A percentile compares a stretch with the other conserved stretches of the same genome.
Conservation (phyloP, 768 basidiomycete genomes). For the Trametes coccinea region DNA sequence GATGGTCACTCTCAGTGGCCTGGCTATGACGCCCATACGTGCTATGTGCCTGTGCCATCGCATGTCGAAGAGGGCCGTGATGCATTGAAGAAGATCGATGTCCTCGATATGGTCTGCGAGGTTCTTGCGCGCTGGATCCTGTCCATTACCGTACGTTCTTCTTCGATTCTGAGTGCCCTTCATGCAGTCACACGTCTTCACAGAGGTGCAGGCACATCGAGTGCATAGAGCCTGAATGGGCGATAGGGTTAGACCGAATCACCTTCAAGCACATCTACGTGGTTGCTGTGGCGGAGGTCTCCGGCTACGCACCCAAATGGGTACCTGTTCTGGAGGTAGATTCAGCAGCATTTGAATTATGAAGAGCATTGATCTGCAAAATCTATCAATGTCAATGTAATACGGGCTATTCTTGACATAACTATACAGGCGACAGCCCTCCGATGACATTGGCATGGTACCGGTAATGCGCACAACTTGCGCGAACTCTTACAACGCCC, state of each 20-base stretch:
- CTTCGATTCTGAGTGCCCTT: not conserved
- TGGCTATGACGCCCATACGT: slow-evolving; percentile 13
- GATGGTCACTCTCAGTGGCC: slow-evolving; percentile 10
- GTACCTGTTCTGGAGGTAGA: slow-evolving; percentile 17
- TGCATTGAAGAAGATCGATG: slow-evolving; percentile 6
- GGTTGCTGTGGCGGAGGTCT: slow-evolving; percentile 7
- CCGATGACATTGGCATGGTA: no score
- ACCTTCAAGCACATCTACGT: slow-evolving; percentile 18
- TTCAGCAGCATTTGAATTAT: not conserved
- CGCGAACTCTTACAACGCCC: no score
- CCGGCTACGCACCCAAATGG: slow-evolving; percentile 19
- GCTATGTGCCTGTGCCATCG: slow-evolving; percentile 2
- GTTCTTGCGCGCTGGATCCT: slow-evolving; percentile 12
- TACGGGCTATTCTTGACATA: no score
- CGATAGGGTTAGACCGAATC: slow-evolving; percentile 12
- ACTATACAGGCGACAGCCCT: no score
- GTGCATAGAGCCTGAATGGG: slow-evolving; percentile 11
- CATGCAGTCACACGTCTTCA: no score
- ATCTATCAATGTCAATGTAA: not conserved
- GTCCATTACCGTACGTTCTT: slow-evolving; percentile 1
- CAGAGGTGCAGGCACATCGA: slow-evolving; percentile 9
- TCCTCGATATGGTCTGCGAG: slow-evolving; percentile 16
- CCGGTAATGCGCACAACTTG: no score
- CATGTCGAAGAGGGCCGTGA: not conserved
- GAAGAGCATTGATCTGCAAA: not conserved